A percentile compares a stretch with the other conserved stretches of the same genome.
Conservation (phyloP, 1,139 yeast species). For the Yamadazyma triangularis region DNA sequence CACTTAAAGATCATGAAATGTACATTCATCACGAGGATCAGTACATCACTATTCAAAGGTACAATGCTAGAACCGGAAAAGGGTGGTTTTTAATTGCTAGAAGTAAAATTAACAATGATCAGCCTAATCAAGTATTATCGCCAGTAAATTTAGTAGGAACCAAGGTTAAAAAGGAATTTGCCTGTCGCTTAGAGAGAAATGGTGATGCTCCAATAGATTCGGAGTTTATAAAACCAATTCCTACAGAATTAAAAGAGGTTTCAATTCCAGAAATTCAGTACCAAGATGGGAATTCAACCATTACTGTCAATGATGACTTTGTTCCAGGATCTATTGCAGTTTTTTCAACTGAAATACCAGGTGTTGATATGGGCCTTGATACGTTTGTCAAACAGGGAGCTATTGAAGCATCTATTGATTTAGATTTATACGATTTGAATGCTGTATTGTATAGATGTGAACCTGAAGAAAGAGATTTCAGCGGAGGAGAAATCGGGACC, state of each 20-base stretch:
- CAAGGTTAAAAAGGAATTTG: conserved; percentile 54
- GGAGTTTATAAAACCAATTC: conserved; percentile 52
- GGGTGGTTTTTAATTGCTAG: conserved; percentile 91
- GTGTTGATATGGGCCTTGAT: conserved; percentile 51
- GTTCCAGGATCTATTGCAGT: conserved; percentile 92
- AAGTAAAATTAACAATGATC: conserved; percentile 57
- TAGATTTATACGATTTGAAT: conserved; percentile 69
- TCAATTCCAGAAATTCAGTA: conserved; percentile 45
- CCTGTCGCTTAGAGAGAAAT: conserved; percentile 49
- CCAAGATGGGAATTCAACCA: conserved; percentile 39
- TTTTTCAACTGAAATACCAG: conserved; percentile 66
- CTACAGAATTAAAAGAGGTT: conserved; percentile 56
- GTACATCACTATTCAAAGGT: conserved; percentile 84
- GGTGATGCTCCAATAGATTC: conserved; percentile 48
- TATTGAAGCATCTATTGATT: conserved; percentile 57
- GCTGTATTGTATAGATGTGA: conserved; percentile 74
- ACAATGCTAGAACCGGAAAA: conserved; percentile 75
- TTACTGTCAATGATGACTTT: conserved; percentile 51
- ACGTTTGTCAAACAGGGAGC: conserved; percentile 69
- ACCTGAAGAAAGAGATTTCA: conserved; percentile 80
- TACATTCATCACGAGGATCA: conserved; percentile 94
- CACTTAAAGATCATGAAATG: conserved; percentile 77
- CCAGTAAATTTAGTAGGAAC: conserved; percentile 69
- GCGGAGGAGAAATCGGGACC: conserved; percentile 66
- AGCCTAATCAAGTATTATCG: conserved; percentile 47